Evolutionary conservation across 257 asterid genomes (phyloP).

Genomic region (Fraxinus pennsylvanica): DNA sequence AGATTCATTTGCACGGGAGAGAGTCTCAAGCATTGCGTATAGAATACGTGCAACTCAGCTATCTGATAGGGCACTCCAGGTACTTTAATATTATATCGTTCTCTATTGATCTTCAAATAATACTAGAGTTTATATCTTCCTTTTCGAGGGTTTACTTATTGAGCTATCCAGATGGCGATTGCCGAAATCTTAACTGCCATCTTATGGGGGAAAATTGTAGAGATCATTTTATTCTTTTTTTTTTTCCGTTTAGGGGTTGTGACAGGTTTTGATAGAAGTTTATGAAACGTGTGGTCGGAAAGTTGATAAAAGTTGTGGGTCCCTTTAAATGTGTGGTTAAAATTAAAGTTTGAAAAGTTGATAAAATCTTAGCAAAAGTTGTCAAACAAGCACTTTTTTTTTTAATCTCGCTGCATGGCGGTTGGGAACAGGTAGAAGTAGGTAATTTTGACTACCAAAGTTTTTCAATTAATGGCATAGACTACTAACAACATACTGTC

Average conservation of each 20-base stretch:
- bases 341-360: too few species aligned
- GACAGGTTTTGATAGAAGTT: too few species aligned
- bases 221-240: too few species aligned
- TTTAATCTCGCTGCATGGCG: neutral
- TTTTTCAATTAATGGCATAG: neutral
- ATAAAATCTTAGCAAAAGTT: too few species aligned
- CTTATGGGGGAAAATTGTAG: neutral
- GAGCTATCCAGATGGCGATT: neutral
- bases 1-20: constrained; percentile 94
- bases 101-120: neutral
- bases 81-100: constrained; percentile 28
- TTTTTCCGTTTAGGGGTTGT: too few species aligned
- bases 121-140: neutral
- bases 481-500: neutral
- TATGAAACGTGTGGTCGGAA: too few species aligned
- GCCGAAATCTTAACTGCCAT: neutral
- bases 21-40: constrained; percentile 93
- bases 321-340: too few species aligned
- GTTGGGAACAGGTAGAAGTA: neutral
- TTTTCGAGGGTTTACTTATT: neutral
- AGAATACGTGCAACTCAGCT: constrained; percentile 90
- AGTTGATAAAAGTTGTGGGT: too few species aligned
- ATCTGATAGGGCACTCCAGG: constrained; percentile 95
- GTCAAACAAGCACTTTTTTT: neutral
- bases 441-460: neutral